These are phyloP conservation scores for Fragaria iinumae DNA, from an alignment of 306 rosid species.

Conservation along the genomic window DNA sequence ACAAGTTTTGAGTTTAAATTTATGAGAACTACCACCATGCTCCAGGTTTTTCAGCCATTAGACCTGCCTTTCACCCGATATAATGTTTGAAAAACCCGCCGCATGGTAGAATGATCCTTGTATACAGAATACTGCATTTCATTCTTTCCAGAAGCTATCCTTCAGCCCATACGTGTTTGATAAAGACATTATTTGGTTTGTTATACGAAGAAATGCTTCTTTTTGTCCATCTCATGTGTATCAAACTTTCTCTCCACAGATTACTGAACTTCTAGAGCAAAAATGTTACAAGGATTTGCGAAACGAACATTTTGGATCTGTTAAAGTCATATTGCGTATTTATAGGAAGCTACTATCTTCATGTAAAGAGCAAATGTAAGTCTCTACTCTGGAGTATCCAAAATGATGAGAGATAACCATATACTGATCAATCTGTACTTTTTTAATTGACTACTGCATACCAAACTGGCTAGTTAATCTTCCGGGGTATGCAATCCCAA, in stretches of 20 bases:
- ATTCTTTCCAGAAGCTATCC: background rate
- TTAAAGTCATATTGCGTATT: constrained; percentile 61
- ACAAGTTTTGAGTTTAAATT: background rate
- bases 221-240: constrained; percentile 19
- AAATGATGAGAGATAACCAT: background rate
- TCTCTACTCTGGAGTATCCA: constrained; percentile 23
- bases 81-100: background rate
- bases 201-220: constrained; percentile 3
- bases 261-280: constrained; percentile 73
- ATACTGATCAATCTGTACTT: background rate
- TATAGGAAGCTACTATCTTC: constrained; percentile 66
- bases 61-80: background rate
- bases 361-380: constrained; percentile 95
- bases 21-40: background rate
- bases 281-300: constrained; percentile 89
- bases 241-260: constrained; percentile 48
- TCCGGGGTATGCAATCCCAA: background rate
- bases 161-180: background rate
- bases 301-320: constrained; percentile 67
- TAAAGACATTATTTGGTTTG: background rate
- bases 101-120: background rate
- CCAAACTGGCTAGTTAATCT: background rate
- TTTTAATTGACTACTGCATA: background rate
- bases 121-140: background rate
- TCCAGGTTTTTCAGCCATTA: background rate